phyloP scores from a whole-genome alignment of 129 eudicot species.

The Tagetes erecta region DNA sequence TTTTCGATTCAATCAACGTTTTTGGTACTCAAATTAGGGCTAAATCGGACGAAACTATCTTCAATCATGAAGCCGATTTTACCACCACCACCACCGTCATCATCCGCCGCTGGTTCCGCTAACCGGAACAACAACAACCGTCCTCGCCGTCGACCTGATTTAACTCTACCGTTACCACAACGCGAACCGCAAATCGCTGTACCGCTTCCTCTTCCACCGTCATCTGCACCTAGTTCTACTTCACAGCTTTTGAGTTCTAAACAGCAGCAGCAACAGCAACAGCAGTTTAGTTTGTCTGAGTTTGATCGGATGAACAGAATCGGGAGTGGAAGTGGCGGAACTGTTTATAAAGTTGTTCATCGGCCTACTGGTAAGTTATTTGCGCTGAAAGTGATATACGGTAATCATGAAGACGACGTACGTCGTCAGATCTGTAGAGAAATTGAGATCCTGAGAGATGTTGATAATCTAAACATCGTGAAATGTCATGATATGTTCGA shows the following conservation, averaged over 20 bases:
- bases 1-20: no score
- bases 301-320: slow-evolving; percentile 69
- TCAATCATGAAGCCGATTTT: slow-evolving; percentile 48
- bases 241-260: neutral
- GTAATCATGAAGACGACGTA: slow-evolving; percentile 81
- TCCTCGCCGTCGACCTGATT: slow-evolving; percentile 67
- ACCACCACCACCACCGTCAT: slow-evolving; percentile 56
- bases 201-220: slow-evolving; percentile 60
- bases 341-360: slow-evolving; percentile 79
- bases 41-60: neutral
- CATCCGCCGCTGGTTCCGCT: slow-evolving; percentile 26
- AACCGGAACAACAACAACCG: slow-evolving; percentile 38
- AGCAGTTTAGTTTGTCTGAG: slow-evolving; percentile 47
- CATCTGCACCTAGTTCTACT: slow-evolving; percentile 41
- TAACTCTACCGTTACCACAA: slow-evolving; percentile 66
- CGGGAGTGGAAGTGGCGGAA: slow-evolving; percentile 90
- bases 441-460: slow-evolving; percentile 81
- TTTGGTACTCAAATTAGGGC: no score
- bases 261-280: slow-evolving; percentile 24
- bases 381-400: slow-evolving; percentile 84
- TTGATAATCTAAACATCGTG: slow-evolving; percentile 72
- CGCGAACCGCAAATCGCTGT: slow-evolving; percentile 56
- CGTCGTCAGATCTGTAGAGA: slow-evolving; percentile 86
- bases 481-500: slow-evolving; percentile 73
- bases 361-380: slow-evolving; percentile 56